Conservation (phyloP, 768 basidiomycete species). For the Mycena rebaudengoi region DNA sequence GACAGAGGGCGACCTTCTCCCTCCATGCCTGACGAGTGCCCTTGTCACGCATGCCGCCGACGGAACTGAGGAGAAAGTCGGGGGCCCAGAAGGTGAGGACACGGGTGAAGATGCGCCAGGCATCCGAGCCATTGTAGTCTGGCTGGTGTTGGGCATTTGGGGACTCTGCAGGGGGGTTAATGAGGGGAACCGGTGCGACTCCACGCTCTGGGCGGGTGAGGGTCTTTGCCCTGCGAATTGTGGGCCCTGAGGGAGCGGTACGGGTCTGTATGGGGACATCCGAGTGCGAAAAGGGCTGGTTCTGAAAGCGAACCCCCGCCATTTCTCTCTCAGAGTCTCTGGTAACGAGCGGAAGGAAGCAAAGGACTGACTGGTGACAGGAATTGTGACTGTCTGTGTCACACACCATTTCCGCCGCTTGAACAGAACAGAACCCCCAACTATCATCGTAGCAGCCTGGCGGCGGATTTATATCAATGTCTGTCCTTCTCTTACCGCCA, state of each 20-base stretch:
- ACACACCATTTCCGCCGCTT: no score
- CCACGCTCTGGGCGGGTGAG: conserved; percentile 95
- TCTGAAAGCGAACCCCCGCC: conserved; percentile 64
- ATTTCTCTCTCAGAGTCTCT: conserved; percentile 80
- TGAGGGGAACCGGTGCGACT: conserved; percentile 93
- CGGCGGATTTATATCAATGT: no score
- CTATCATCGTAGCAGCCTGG: no score
- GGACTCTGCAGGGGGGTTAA: conserved; percentile 73
- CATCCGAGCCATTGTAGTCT: conserved; percentile 55
- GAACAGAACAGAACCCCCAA: no score
- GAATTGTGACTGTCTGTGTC: no score
- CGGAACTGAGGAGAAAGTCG: conserved; percentile 69
- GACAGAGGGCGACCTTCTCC: conserved; percentile 94
- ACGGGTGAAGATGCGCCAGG: conserved; percentile 86
- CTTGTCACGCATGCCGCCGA: conserved; percentile 85
- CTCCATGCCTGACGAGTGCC: conserved; percentile 91
- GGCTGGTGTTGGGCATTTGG: conserved; percentile 46
- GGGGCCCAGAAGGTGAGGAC: conserved; percentile 94
- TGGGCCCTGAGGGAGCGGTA: conserved; percentile 59
- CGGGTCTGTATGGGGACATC: conserved; percentile 74
- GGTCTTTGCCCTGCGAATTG: conserved; percentile 91
- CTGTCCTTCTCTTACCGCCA: no score
- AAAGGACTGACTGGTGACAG: no score
- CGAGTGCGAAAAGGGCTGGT: conserved; percentile 54
- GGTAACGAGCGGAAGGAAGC: neutral